Conservation (phyloP, 768 basidiomycete species). For the Collybiopsis confluens region DNA sequence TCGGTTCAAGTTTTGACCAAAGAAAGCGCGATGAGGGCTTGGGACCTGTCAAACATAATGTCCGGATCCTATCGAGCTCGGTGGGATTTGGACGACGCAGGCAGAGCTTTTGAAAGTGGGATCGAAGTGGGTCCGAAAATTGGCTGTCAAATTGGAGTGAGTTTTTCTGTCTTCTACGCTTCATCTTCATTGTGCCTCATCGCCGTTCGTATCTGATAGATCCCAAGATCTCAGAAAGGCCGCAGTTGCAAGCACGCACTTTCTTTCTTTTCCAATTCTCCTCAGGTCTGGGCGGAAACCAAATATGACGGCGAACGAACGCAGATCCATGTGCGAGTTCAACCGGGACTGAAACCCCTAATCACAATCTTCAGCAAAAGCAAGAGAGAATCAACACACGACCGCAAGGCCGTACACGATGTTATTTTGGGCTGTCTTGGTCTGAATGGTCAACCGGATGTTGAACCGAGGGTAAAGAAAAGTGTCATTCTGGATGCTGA, state of each 20-base stretch:
- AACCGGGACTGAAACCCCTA: conserved; percentile 27
- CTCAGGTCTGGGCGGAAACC: conserved; percentile 77
- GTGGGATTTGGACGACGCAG: conserved; percentile 58
- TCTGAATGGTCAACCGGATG: conserved; percentile 19
- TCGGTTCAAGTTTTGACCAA: conserved; percentile 52
- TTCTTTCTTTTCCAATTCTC: conserved; percentile 32
- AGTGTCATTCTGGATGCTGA: conserved; percentile 76
- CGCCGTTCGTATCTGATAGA: conserved; percentile 30
- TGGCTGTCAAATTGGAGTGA: conserved; percentile 62
- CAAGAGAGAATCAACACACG: conserved; percentile 74
- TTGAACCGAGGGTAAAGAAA: conserved; percentile 24
- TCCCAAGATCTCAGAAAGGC: conserved; percentile 83
- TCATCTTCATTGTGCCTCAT: background rate
- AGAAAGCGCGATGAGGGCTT: conserved; percentile 65
- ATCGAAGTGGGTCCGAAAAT: conserved; percentile 35
- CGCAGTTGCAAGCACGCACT: conserved; percentile 55
- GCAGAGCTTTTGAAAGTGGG: conserved; percentile 36
- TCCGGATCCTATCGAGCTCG: conserved; percentile 46
- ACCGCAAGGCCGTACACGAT: conserved; percentile 61
- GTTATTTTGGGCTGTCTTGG: conserved; percentile 61
- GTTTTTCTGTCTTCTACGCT: background rate
- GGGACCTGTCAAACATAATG: conserved; percentile 63
- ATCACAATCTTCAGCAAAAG: conserved; percentile 90
- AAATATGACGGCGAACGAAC: conserved; percentile 97
- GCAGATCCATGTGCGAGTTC: conserved; percentile 77